Percentiles rank a stretch among this genome's conserved stretches.
These are phyloP conservation scores for Kurtzmaniella fragi DNA, from an alignment of 805 yeast species.

Conservation along the genomic window DNA sequence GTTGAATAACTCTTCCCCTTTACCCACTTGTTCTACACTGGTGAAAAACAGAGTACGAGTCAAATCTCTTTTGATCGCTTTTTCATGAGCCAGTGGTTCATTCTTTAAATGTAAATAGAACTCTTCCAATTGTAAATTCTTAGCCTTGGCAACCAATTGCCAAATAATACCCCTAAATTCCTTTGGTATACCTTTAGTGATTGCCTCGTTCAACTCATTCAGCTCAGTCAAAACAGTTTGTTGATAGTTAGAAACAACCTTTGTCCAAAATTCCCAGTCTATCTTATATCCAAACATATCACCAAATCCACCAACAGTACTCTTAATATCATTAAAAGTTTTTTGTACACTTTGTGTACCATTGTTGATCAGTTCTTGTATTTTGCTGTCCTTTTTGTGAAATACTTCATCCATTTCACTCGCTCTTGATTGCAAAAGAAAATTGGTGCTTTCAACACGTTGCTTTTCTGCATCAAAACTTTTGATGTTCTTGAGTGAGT, in stretches of 20 bases:
- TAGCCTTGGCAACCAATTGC: constrained; percentile 84
- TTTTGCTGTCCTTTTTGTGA: constrained; percentile 43
- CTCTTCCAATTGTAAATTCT: constrained; percentile 58
- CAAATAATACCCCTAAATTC: constrained; percentile 87
- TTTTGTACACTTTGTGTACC: constrained; percentile 36
- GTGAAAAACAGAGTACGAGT: constrained; percentile 81
- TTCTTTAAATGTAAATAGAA: constrained; percentile 48
- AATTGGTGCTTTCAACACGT: constrained; percentile 24
- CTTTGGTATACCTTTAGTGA: constrained; percentile 75
- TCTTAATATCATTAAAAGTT: constrained; percentile 44
- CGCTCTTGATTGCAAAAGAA: constrained; percentile 56
- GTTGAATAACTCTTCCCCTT: constrained; percentile 59
- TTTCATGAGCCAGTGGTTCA: constrained; percentile 58
- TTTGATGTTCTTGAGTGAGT: not conserved
- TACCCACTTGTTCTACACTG: constrained; percentile 46
- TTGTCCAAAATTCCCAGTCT: constrained; percentile 88
- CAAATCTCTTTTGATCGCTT: constrained; percentile 75
- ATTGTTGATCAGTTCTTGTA: constrained; percentile 40
- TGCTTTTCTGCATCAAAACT: not conserved
- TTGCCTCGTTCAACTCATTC: constrained; percentile 51
- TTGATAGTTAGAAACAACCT: constrained; percentile 73
- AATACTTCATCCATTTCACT: constrained; percentile 52
- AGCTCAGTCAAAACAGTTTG: constrained; percentile 59
- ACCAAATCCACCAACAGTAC: constrained; percentile 41
- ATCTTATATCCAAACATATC: constrained; percentile 32